Evolutionary conservation across 306 rosid genomes (phyloP), one percentile per base, ranked within the genome.

Genomic region (Alnus glutinosa): DNA sequence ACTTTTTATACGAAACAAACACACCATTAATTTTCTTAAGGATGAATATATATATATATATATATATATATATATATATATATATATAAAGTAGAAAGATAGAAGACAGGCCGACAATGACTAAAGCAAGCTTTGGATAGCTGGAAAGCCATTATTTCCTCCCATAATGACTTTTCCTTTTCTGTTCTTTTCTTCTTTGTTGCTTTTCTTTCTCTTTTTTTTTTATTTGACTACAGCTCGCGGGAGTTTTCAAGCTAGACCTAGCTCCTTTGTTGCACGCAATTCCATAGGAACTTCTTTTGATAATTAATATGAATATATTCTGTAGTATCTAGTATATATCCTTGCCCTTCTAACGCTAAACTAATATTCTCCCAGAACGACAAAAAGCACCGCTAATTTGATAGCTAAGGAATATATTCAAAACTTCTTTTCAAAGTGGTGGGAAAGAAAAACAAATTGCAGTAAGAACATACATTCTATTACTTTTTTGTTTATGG

Each of bases 201-300:
- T 42, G 16, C n/a, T 19, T 5, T n/a, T 7, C 51, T 4, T 3
- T 18, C 14, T 39, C 15, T 18, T 23, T 37, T 18, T 18, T 37
- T 32, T 18, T 67, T 62, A 15, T 9, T 67, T 8, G 8, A n/a
- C 70, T 36, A 7, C 46, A 4, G 3, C 48, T 12, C 18, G 12
- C 14, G 3, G 51, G 4, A 42, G 16, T 42, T 42, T 4, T 42
- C 46, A 42, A 42, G 28, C 15, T 39, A 51, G 51, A 18, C 51
- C 51, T 8, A 23, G 28, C 14, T 49, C 9, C 10, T 67, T 9
- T 4, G 39, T 67, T 28, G 42, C 42, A 67, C 39, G 48, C 72
- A 42, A 67, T 18, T n/a, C 51, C 72, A 8, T 42, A 4, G 72
- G 72, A 67, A 39, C 72, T 67, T 42, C 72, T 67, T 67, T 67